Evolutionary conservation across 192 early-diverging fungal species (phyloP).

Genomic region (Oehlia diaphana): DNA sequence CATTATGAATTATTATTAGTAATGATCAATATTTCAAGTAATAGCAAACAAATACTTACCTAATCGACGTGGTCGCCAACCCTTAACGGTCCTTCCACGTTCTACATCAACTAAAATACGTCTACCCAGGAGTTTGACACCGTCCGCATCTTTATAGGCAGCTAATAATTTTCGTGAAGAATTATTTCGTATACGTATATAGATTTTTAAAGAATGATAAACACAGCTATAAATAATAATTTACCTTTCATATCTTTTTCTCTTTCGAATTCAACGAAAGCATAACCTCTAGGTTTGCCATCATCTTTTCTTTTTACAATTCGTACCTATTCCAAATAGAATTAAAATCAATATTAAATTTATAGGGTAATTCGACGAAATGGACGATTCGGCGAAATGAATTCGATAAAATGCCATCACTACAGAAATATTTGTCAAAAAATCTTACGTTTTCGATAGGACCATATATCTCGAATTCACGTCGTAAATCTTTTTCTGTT

Average conservation of each 20-base stretch:
- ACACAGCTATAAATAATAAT: no score
- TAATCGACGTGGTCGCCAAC: conserved; percentile 86
- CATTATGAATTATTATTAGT: background rate
- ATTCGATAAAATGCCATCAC: background rate
- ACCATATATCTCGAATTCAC: conserved; percentile 82
- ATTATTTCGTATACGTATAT: background rate
- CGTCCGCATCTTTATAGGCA: conserved; percentile 88
- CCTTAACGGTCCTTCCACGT: conserved; percentile 93
- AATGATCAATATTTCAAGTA: background rate
- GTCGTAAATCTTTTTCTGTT: conserved; percentile 73
- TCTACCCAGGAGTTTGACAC: conserved; percentile 79
- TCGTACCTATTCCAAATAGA: conserved; percentile 47
- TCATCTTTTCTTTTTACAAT: conserved; percentile 65
- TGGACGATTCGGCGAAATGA: no score
- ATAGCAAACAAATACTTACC: conserved; percentile 36
- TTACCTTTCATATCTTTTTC: conserved; percentile 56
- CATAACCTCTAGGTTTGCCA: conserved; percentile 87
- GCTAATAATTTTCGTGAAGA: conserved; percentile 30
- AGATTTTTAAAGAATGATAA: background rate
- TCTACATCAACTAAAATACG: conserved; percentile 93
- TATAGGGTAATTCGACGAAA: no score
- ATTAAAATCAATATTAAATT: background rate
- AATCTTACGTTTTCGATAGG: conserved; percentile 70
- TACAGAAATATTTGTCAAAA: background rate
- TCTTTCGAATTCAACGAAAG: conserved; percentile 92